Base-by-base conservation (phyloP, 2,329 filamentous ascomycete species). In the Trichoderma endophyticum region DNA sequence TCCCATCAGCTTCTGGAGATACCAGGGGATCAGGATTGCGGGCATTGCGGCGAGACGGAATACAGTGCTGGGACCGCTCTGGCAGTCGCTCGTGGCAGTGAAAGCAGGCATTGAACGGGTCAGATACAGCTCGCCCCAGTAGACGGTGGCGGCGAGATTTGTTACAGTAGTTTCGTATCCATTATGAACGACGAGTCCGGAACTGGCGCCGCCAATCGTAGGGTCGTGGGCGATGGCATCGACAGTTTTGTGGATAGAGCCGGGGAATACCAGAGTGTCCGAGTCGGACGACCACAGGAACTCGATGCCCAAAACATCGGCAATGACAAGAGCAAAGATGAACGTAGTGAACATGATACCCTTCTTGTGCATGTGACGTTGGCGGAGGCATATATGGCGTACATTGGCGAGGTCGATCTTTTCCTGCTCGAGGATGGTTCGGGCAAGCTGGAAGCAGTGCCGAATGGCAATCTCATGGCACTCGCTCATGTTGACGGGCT, bases 211-310 rank as follows among this genome's bases (percentile, higher is more conserved):
- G n/a, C 76, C 76, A 15, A 77, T 75, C 21, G 21, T 73, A 1
- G 70, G 66, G 21, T 77, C 76, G 0, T 66, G 64, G 9, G 76
- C 73, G 11, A 77, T 76, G 63, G 74, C 51, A 57, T 76, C 72
- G 32, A 75, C 73, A 4, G 75, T 77, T 12, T 72, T 70, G 62
- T 73, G 68, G 4, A 77, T 64, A 2, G 76, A 76, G 68, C 74
- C 73, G 9, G 71, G 67, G 6, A 74, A 32, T 2, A 77, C 76
- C 21, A 77, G 3, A 9, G 76, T 77, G 30, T 77, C 76, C 18
- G 76, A 77, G 63, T 77, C 76, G 2, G 75, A 77, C 2, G 75
- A 75, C 76, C 76, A 77, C n/a, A 77, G 72, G 32, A 76, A 77
- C 54, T 77, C 76, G 30, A 77, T 70, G 21, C 76, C 76, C 14